Conservation (phyloP, 1,284 basidiomycete genomes). For the Trametes hirsuta region DNA sequence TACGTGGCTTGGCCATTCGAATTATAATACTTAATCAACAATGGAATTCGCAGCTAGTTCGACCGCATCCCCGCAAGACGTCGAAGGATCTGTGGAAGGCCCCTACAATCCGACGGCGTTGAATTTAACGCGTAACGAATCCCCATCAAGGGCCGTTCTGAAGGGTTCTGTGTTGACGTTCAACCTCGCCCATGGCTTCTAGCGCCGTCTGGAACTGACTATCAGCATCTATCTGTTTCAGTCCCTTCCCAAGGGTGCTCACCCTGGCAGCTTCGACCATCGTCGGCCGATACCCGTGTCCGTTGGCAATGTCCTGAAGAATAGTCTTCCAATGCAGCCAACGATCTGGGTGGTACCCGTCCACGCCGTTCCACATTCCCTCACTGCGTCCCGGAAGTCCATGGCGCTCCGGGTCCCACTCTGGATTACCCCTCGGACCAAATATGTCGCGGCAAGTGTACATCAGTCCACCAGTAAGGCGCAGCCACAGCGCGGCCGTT, state of each 20-base stretch:
- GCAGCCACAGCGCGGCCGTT: conserved; percentile 11
- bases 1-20: too few species aligned
- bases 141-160: too few species aligned
- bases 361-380: conserved; percentile 18
- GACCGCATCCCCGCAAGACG: too few species aligned
- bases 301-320: not conserved
- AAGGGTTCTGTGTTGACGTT: too few species aligned
- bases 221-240: too few species aligned
- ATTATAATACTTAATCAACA: too few species aligned
- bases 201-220: too few species aligned
- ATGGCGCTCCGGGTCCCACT: not conserved
- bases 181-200: too few species aligned
- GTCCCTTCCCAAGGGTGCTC: not conserved
- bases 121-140: too few species aligned
- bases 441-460: conserved; percentile 13
- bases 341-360: conserved; percentile 16
- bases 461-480: conserved; percentile 13
- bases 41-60: too few species aligned
- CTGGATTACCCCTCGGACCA: conserved; percentile 14
- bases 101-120: too few species aligned
- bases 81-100: too few species aligned
- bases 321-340: conserved; percentile 15
- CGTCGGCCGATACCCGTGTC: not conserved
- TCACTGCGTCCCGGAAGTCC: conserved; percentile 9
- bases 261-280: conserved; percentile 14